These are phyloP conservation scores for Funneliformis mosseae DNA, from an alignment of 192 early-diverging fungal species.

Conservation along the genomic window DNA sequence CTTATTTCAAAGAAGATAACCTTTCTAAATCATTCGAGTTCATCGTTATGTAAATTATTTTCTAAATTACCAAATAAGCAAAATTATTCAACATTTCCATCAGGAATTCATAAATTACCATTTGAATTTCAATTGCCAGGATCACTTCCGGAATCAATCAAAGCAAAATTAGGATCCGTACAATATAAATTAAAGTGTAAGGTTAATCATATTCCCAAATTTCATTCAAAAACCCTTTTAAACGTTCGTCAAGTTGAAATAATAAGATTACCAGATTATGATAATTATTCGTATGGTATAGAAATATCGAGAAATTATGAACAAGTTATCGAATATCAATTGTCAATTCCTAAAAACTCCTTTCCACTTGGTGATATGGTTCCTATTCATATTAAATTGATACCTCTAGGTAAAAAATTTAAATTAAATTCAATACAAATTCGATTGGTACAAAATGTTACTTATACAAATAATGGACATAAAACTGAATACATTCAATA, in stretches of 20 bases:
- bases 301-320: slow-evolving; percentile 18
- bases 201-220: background rate
- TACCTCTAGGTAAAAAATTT: slow-evolving; percentile 47
- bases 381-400: slow-evolving; percentile 49
- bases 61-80: background rate
- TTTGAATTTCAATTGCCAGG: slow-evolving; percentile 41
- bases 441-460: background rate
- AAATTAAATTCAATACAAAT: background rate
- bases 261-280: slow-evolving; percentile 53
- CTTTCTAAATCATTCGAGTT: background rate
- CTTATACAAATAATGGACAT: background rate
- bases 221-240: slow-evolving; percentile 49
- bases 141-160: slow-evolving; percentile 38
- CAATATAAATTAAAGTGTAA: slow-evolving; percentile 41
- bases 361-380: slow-evolving; percentile 52
- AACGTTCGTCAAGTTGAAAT: slow-evolving; percentile 43
- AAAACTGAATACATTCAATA: background rate
- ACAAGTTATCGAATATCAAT: slow-evolving; percentile 45
- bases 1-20: background rate
- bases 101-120: slow-evolving; percentile 39
- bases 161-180: slow-evolving; percentile 37
- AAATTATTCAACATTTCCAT: slow-evolving; percentile 30
- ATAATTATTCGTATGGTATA: slow-evolving; percentile 50
- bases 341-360: slow-evolving; percentile 57
- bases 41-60: background rate